Evolutionary conservation across 768 basidiomycete species (phyloP).

Genomic region (Termitomyces sp.): DNA sequence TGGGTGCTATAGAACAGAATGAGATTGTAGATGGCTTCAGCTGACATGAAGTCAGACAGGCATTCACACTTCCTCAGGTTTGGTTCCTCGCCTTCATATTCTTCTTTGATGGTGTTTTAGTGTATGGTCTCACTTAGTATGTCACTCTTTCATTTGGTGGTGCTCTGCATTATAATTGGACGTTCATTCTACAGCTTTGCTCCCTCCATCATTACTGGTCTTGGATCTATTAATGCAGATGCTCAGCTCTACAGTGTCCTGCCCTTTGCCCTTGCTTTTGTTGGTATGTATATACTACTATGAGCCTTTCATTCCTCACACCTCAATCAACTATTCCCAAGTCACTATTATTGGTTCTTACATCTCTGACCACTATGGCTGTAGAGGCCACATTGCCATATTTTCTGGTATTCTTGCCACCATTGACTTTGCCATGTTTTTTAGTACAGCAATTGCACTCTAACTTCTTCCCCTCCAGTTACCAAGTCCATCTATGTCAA

Average conservation of each 20-base stretch:
- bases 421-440: slow-evolving; percentile 55
- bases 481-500: slow-evolving; percentile 37
- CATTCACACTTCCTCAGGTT: slow-evolving; percentile 52
- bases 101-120: slow-evolving; percentile 52
- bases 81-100: slow-evolving; percentile 46
- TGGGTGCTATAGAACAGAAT: slow-evolving; percentile 33
- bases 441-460: slow-evolving; percentile 32
- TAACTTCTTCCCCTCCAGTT: slow-evolving; percentile 18
- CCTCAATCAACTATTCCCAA: slow-evolving; percentile 7
- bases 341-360: slow-evolving; percentile 38
- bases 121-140: slow-evolving; percentile 43
- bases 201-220: slow-evolving; percentile 66
- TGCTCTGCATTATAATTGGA: neutral
- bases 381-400: slow-evolving; percentile 42
- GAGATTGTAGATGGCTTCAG: slow-evolving; percentile 44
- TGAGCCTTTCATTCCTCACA: neutral
- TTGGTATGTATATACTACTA: slow-evolving; percentile 30
- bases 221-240: slow-evolving; percentile 51
- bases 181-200: slow-evolving; percentile 36
- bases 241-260: slow-evolving; percentile 65
- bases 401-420: slow-evolving; percentile 39
- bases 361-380: slow-evolving; percentile 40
- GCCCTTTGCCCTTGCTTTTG: slow-evolving; percentile 51
- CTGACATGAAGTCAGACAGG: slow-evolving; percentile 52
- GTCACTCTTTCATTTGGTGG: neutral